phyloP scores from a whole-genome alignment of 2,329 filamentous ascomycete species.

The Daldinia sp. region DNA sequence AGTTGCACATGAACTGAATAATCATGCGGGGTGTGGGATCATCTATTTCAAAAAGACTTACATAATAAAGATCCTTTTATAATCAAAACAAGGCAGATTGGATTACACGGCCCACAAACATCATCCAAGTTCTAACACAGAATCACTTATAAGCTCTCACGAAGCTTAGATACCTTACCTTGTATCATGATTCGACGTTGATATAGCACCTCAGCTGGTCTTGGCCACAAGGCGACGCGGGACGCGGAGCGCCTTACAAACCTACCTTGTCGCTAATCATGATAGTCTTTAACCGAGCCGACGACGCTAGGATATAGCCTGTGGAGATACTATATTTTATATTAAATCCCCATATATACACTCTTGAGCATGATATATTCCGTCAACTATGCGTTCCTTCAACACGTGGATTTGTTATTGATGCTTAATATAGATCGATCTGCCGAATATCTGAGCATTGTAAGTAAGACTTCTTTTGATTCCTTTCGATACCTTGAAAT shows the following conservation, averaged over 20 bases:
- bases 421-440: not conserved
- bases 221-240: conserved; percentile 26
- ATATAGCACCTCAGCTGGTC: not conserved
- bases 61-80: conserved; percentile 20
- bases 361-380: not conserved
- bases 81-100: conserved; percentile 20
- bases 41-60: conserved; percentile 5
- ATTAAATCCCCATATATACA: conserved; percentile 4
- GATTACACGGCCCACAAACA: not conserved
- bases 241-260: conserved; percentile 17
- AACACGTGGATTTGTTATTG: conserved; percentile 1
- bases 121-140: not conserved
- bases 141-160: not conserved
- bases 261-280: not conserved
- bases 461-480: not conserved
- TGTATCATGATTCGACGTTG: not conserved
- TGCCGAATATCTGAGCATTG: not conserved
- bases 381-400: not conserved
- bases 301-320: conserved; percentile 7
- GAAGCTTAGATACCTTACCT: not conserved
- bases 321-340: conserved; percentile 23
- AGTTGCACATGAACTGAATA: not conserved
- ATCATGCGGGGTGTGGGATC: conserved; percentile 22
- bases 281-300: conserved; percentile 12
- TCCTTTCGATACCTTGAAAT: not conserved